phyloP scores from a whole-genome alignment of 495 filamentous ascomycete genomes.

The Penicillium longicatenatum region DNA sequence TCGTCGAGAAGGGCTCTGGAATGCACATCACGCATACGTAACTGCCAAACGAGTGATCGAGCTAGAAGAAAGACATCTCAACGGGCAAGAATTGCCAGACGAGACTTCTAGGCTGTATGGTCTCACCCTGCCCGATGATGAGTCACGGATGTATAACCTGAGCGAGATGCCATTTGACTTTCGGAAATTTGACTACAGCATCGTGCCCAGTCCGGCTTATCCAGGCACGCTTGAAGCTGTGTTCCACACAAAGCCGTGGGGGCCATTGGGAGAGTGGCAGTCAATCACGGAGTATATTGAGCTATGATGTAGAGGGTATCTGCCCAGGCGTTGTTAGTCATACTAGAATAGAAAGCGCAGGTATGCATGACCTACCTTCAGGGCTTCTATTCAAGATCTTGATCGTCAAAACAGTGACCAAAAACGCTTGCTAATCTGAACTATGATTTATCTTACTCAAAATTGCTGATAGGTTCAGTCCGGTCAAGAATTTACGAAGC shows the following conservation, averaged over 20 bases:
- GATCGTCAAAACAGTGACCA: too few species aligned
- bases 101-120: slow-evolving; percentile 6
- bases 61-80: slow-evolving; percentile 6
- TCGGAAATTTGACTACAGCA: slow-evolving; percentile 3
- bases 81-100: slow-evolving; percentile 2
- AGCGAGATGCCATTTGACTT: slow-evolving; percentile 5
- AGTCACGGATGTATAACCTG: slow-evolving; percentile 1
- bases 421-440: too few species aligned
- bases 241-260: slow-evolving; percentile 9
- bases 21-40: slow-evolving; percentile 10
- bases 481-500: too few species aligned
- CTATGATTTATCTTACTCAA: too few species aligned
- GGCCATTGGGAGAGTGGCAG: slow-evolving; percentile 3
- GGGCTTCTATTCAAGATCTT: neutral
- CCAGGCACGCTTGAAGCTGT: slow-evolving; percentile 4
- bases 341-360: too few species aligned
- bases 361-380: neutral
- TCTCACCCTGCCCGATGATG: slow-evolving; percentile 3
- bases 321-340: too few species aligned
- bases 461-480: too few species aligned
- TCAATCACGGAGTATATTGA: slow-evolving; percentile 8
- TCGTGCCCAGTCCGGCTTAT: slow-evolving; percentile 4
- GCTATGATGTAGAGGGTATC: neutral
- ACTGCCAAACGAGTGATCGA: slow-evolving; percentile 6
- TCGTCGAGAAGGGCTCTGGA: slow-evolving; percentile 8